Conservation (phyloP, 2,329 filamentous ascomycete species). For the Cercospora sp. region DNA sequence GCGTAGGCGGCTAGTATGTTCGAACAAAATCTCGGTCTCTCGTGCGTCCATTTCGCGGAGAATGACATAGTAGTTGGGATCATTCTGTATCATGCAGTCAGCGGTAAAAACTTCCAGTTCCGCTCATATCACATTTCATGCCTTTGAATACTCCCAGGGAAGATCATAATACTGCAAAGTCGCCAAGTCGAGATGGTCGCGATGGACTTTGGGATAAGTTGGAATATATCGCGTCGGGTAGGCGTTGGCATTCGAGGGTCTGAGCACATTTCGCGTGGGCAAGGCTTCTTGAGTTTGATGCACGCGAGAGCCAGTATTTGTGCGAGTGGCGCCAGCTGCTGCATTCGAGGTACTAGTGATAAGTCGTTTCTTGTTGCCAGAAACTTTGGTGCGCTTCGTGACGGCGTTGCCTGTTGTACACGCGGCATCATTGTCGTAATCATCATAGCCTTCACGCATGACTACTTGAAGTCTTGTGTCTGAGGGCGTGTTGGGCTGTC, state of each 20-base stretch:
- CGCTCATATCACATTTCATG: background rate
- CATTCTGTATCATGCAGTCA: background rate
- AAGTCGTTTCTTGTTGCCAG: slow-evolving; percentile 7
- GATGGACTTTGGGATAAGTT: slow-evolving; percentile 6
- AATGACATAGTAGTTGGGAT: slow-evolving; percentile 6
- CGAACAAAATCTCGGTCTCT: slow-evolving; percentile 7
- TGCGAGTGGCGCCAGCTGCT: background rate
- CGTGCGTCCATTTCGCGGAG: background rate
- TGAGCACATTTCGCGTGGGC: background rate
- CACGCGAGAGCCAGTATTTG: background rate
- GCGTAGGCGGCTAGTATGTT: slow-evolving; percentile 4
- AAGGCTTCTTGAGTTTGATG: background rate
- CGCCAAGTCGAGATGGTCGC: background rate
- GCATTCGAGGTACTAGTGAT: slow-evolving; percentile 7
- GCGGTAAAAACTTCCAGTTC: background rate
- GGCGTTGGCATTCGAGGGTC: background rate
- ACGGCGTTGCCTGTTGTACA: background rate
- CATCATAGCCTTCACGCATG: slow-evolving; percentile 1
- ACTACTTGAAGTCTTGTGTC: background rate
- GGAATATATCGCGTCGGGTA: background rate
- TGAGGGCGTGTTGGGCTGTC: background rate
- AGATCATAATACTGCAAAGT: slow-evolving; percentile 6
- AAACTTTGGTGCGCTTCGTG: background rate
- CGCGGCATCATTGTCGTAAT: background rate
- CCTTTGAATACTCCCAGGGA: slow-evolving; percentile 1